Percentiles rank a stretch among this genome's conserved stretches.
Conservation (phyloP, 179 eudicot genomes). For the Silene noctiflora region DNA sequence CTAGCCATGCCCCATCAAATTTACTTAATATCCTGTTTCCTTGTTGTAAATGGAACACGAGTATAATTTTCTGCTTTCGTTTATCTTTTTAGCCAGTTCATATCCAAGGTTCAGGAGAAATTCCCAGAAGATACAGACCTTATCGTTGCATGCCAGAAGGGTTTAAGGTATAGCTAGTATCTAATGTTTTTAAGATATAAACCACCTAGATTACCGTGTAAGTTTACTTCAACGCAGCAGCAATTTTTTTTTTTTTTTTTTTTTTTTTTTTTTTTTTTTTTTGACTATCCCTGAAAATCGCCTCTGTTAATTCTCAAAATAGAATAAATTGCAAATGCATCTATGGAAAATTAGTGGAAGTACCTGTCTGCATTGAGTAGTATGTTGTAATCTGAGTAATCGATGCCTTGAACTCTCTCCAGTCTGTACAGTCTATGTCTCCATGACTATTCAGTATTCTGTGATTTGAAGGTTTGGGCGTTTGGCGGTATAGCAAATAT, state of each 20-base stretch:
- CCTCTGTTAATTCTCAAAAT: neutral
- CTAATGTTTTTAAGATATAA: neutral
- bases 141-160: constrained; percentile 96
- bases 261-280: no score
- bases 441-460: no score
- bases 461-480: no score
- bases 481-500: no score
- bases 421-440: no score
- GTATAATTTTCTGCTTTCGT: constrained; percentile 9
- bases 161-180: constrained; percentile 57
- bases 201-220: no score
- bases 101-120: constrained; percentile 54
- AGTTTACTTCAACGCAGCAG: neutral
- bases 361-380: no score
- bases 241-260: no score
- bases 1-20: neutral
- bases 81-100: constrained; percentile 49
- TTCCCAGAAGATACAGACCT: constrained; percentile 79
- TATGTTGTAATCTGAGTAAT: no score
- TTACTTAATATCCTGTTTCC: neutral
- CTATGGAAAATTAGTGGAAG: no score
- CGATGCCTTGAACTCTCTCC: no score
- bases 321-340: no score
- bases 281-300: neutral
- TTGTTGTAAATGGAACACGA: neutral